A percentile compares a stretch with the other conserved stretches of the same genome.
Conservation (phyloP, 73 alveolate genomes). For the Tetrahymena malaccensis region DNA sequence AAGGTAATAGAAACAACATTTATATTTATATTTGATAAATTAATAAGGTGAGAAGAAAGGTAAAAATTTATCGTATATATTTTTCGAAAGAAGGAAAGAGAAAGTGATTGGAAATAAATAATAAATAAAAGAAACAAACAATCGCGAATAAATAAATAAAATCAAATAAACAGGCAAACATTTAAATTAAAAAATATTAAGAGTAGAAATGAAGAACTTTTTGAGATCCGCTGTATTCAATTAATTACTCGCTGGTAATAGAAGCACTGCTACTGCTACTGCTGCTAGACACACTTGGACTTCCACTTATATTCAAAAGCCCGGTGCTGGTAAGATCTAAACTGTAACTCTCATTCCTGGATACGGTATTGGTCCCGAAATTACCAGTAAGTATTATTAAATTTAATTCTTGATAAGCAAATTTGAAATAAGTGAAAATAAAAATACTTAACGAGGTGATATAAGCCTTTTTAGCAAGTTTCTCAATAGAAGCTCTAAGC, state of each 20-base stretch:
- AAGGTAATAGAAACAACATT: background rate
- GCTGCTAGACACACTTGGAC: slow-evolving; percentile 27
- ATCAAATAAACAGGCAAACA: background rate
- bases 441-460: background rate
- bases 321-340: slow-evolving; percentile 62
- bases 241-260: background rate
- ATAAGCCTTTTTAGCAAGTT: background rate
- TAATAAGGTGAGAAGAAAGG: background rate
- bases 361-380: slow-evolving; percentile 65
- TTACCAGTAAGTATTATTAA: slow-evolving; percentile 17
- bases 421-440: background rate
- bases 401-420: background rate
- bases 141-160: background rate
- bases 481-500: background rate
- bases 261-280: background rate
- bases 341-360: slow-evolving; percentile 60
- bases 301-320: slow-evolving; percentile 42
- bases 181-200: background rate
- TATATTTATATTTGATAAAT: background rate
- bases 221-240: background rate
- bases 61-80: background rate
- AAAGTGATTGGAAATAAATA: background rate
- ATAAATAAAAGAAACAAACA: background rate
- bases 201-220: background rate
- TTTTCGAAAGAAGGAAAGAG: background rate